Conservation (phyloP, 495 filamentous ascomycete species). For the Lepidopterella palustris region DNA sequence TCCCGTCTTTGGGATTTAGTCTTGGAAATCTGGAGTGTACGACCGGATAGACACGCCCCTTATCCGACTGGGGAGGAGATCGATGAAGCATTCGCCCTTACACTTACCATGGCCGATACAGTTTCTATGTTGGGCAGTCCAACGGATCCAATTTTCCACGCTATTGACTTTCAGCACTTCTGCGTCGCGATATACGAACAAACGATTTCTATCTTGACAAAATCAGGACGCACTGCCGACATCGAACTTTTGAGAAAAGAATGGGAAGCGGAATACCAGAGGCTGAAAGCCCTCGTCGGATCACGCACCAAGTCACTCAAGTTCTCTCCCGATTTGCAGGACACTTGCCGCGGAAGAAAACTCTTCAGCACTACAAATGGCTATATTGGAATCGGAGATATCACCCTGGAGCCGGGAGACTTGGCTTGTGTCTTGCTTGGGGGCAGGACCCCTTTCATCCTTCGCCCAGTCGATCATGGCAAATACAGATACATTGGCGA, state of each 20-base stretch:
- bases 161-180: background rate
- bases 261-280: background rate
- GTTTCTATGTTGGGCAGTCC: background rate
- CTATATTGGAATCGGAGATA: background rate
- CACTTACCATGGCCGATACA: background rate
- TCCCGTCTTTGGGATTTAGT: background rate
- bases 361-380: background rate
- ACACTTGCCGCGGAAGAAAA: background rate
- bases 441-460: background rate
- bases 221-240: background rate
- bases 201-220: background rate
- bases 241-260: background rate
- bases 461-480: background rate
- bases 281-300: background rate
- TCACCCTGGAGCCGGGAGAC: background rate
- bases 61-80: background rate
- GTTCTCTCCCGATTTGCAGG: background rate
- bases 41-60: background rate
- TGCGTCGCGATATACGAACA: background rate
- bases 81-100: background rate
- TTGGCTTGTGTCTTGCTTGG: background rate
- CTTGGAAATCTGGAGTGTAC: background rate
- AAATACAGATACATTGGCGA: background rate
- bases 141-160: background rate
- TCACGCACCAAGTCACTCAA: background rate